A percentile compares a stretch with the other conserved stretches of the same genome.
These are phyloP conservation scores for Boletus pseudopeckii DNA, from an alignment of 768 basidiomycete genomes.

Conservation along the genomic window DNA sequence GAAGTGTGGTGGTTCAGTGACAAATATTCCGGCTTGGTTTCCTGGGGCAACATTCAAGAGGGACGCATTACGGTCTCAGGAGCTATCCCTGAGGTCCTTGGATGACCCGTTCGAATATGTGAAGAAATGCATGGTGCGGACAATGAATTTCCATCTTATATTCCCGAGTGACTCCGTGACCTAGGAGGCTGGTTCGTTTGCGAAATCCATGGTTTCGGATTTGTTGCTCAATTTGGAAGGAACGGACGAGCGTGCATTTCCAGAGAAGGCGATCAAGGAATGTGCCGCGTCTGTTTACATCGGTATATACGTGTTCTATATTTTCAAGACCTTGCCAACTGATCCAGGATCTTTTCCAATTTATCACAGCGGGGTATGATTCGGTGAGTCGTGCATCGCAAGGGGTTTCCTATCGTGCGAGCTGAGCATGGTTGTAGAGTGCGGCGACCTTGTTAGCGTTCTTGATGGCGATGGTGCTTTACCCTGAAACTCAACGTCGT, in stretches of 20 bases:
- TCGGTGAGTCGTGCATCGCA: slow-evolving; percentile 12
- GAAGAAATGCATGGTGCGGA: slow-evolving; percentile 23
- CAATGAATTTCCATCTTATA: neutral
- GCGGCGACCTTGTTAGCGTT: slow-evolving; percentile 23
- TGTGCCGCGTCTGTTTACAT: slow-evolving; percentile 32
- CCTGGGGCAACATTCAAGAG: slow-evolving; percentile 30
- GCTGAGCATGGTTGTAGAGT: slow-evolving; percentile 15
- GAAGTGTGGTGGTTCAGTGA: slow-evolving; percentile 15
- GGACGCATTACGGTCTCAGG: slow-evolving; percentile 25
- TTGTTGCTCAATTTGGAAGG: slow-evolving; percentile 19
- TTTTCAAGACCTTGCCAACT: neutral
- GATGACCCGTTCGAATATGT: slow-evolving; percentile 30
- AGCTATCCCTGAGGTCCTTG: slow-evolving; percentile 22
- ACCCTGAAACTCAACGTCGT: slow-evolving; percentile 29
- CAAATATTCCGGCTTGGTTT: slow-evolving; percentile 29
- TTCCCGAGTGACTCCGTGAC: slow-evolving; percentile 1
- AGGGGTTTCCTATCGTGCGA: neutral
- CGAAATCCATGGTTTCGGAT: slow-evolving; percentile 30
- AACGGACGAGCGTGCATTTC: slow-evolving; percentile 7
- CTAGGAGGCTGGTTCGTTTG: slow-evolving; percentile 23
- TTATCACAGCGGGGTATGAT: slow-evolving; percentile 26
- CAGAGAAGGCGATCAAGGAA: slow-evolving; percentile 26
- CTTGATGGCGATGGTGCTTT: slow-evolving; percentile 29
- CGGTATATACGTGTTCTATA: slow-evolving; percentile 14
- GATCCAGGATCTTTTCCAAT: neutral